Evolutionary conservation across 257 asterid species (phyloP).

Genomic region (Echites panduratus): DNA sequence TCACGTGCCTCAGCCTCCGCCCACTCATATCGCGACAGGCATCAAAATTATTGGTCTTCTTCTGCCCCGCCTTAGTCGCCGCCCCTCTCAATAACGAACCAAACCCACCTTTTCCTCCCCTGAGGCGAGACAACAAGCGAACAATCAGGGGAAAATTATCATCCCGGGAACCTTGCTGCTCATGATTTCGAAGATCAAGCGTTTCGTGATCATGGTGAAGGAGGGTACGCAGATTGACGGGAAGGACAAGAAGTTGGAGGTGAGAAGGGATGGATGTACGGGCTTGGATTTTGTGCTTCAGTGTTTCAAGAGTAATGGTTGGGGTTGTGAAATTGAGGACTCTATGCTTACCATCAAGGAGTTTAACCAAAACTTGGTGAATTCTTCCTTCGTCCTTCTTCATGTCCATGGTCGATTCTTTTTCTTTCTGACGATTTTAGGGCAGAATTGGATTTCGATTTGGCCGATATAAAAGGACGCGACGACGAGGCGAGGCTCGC

Average conservation of each 20-base stretch:
- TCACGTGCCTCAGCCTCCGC: constrained; percentile 93
- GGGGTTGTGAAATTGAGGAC: constrained; percentile 47
- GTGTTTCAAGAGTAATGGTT: constrained; percentile 35
- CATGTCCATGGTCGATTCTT: constrained; percentile 3
- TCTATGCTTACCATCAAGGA: constrained; percentile 67
- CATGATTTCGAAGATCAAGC: constrained; percentile 21
- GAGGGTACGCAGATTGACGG: constrained; percentile 19
- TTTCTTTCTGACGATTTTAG: neutral
- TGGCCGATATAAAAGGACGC: neutral
- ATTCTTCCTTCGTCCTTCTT: constrained; percentile 12
- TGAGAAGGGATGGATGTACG: constrained; percentile 55
- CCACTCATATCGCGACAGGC: constrained; percentile 99
- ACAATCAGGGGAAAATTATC: constrained; percentile 39
- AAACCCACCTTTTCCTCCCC: constrained; percentile 98
- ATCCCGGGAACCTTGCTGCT: neutral
- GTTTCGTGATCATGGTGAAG: constrained; percentile 31
- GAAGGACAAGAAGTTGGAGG: constrained; percentile 45
- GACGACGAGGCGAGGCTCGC: too few species aligned
- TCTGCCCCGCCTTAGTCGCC: constrained; percentile 97
- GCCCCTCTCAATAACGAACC: constrained; percentile 92
- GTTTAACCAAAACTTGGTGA: constrained; percentile 54
- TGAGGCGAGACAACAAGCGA: constrained; percentile 49
- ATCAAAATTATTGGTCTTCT: constrained; percentile 88
- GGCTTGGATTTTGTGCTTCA: constrained; percentile 49
- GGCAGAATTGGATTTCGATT: neutral